A percentile compares a stretch with the other conserved stretches of the same genome.
Evolutionary conservation across 441 rosid genomes (phyloP).

Genomic region (Caryocar brasiliense): DNA sequence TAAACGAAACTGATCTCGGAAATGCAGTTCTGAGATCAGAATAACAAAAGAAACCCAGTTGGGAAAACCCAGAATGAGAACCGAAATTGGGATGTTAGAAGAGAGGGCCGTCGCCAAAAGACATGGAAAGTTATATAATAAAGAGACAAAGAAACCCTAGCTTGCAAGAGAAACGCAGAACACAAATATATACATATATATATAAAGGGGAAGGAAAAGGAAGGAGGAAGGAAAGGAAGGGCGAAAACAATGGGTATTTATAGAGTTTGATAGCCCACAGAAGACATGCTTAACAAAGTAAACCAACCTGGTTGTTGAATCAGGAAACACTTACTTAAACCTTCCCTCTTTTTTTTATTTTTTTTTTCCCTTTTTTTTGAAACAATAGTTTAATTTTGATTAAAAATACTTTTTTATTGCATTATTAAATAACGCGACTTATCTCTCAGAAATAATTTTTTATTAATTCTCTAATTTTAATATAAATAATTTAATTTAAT

Average conservation of each 20-base stretch:
- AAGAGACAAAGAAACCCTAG: too few species aligned
- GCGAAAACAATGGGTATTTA: constrained; percentile 33
- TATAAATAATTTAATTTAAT: too few species aligned
- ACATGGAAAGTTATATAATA: too few species aligned
- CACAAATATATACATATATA: not conserved
- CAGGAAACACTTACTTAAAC: constrained; percentile 8
- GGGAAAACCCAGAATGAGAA: not conserved
- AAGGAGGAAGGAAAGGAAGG: constrained; percentile 16
- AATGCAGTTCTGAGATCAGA: constrained; percentile 8
- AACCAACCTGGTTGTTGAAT: constrained; percentile 16
- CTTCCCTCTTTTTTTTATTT: not conserved
- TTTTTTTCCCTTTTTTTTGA: not conserved
- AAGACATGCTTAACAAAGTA: constrained; percentile 50
- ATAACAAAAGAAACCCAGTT: not conserved
- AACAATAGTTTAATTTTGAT: not conserved
- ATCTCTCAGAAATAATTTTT: not conserved
- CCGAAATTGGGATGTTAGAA: not conserved
- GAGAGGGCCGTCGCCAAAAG: too few species aligned
- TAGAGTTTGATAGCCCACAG: constrained; percentile 30
- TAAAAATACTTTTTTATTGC: not conserved
- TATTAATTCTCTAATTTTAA: too few species aligned
- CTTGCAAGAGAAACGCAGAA: not conserved
- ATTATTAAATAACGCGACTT: too few species aligned
- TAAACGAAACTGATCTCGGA: not conserved
- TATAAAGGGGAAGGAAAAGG: constrained; percentile 1